A percentile compares a stretch with the other conserved stretches of the same genome.
These are phyloP conservation scores for Lentinula sp. DNA, from an alignment of 768 basidiomycete genomes.

Conservation along the genomic window DNA sequence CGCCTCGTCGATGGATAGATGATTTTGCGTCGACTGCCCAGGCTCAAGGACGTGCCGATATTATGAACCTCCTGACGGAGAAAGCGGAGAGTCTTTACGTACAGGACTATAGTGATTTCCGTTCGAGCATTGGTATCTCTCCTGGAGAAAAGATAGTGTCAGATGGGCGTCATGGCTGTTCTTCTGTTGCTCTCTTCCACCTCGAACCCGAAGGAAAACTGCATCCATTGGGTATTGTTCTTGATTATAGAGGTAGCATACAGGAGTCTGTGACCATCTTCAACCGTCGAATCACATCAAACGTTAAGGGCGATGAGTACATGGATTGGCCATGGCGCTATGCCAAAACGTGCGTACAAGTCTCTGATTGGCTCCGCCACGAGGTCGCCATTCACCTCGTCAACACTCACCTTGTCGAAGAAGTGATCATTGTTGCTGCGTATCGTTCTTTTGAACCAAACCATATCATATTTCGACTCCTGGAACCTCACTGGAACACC, in stretches of 20 bases:
- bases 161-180: conserved; percentile 17
- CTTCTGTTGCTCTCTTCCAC: conserved; percentile 22
- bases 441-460: conserved; percentile 16
- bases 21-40: conserved; percentile 13
- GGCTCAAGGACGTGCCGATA: conserved; percentile 9
- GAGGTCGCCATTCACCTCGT: conserved; percentile 22
- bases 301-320: conserved; percentile 6
- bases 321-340: conserved; percentile 28
- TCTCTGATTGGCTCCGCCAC: conserved; percentile 23
- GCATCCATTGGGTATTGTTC: conserved; percentile 23
- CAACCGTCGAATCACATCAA: conserved; percentile 17
- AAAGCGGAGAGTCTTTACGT: conserved; percentile 13
- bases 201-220: conserved; percentile 19
- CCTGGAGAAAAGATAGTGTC: conserved; percentile 8
- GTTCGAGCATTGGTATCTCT: conserved; percentile 12
- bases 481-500: conserved; percentile 22
- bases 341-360: conserved; percentile 23
- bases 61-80: conserved; percentile 9
- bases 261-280: conserved; percentile 21
- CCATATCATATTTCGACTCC: conserved; percentile 21
- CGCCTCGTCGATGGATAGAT: conserved; percentile 14
- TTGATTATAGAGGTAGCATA: conserved; percentile 23
- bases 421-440: conserved; percentile 23
- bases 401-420: conserved; percentile 24
- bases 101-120: conserved; percentile 21